Evolutionary conservation across 1,284 basidiomycete species (phyloP).

Genomic region (Leccinum fuscescens): DNA sequence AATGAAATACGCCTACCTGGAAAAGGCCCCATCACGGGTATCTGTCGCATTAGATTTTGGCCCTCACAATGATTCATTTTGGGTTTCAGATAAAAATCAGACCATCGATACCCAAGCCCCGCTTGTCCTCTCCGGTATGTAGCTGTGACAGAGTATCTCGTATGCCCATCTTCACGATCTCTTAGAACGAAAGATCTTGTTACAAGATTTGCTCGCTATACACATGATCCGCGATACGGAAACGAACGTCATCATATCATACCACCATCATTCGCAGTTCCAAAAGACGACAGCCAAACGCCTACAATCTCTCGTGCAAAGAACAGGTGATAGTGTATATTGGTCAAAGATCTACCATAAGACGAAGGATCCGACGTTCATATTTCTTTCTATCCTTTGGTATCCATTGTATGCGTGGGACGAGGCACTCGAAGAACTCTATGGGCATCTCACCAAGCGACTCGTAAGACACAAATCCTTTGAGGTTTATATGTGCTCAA

Average conservation of each 20-base stretch:
- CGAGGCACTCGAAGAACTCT: slow-evolving; percentile 50
- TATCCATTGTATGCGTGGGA: slow-evolving; percentile 61
- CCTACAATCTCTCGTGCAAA: slow-evolving; percentile 36
- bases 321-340: slow-evolving; percentile 46
- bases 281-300: slow-evolving; percentile 35
- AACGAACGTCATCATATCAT: slow-evolving; percentile 41
- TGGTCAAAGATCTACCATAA: slow-evolving; percentile 51
- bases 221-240: slow-evolving; percentile 39
- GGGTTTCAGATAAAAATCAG: slow-evolving; percentile 26
- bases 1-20: not conserved
- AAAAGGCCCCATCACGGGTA: slow-evolving; percentile 23
- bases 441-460: slow-evolving; percentile 41
- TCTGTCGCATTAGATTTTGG: not conserved
- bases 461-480: slow-evolving; percentile 35
- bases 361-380: slow-evolving; percentile 50
- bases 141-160: not conserved
- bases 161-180: not conserved
- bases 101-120: slow-evolving; percentile 54
- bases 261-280: slow-evolving; percentile 35
- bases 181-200: slow-evolving; percentile 26
- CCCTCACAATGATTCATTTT: not conserved
- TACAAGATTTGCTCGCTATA: slow-evolving; percentile 39
- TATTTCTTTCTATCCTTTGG: slow-evolving; percentile 53
- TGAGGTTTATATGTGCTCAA: not conserved
- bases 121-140: slow-evolving; percentile 35